Evolutionary conservation across 495 filamentous ascomycete genomes (phyloP).

Genomic region (Hyphodiscus hymeniophilus): DNA sequence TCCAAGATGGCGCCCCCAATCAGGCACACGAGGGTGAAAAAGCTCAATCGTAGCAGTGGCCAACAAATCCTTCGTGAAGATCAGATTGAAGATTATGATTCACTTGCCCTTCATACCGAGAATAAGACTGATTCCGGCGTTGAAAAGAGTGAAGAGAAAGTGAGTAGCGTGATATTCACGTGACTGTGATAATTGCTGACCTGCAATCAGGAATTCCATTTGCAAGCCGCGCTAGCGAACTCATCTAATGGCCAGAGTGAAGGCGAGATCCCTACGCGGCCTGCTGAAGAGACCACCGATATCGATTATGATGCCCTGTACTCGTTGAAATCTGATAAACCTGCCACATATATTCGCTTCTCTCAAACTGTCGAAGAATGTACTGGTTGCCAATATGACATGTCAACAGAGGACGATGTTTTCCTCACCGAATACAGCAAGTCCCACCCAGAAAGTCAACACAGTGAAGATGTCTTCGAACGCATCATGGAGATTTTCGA

Average conservation of each 20-base stretch:
- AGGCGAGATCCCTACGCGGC: constrained; percentile 79
- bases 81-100: constrained; percentile 69
- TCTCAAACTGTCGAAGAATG: constrained; percentile 97
- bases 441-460: constrained; percentile 52
- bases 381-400: constrained; percentile 75
- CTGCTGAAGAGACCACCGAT: constrained; percentile 63
- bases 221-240: constrained; percentile 83
- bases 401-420: constrained; percentile 80
- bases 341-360: constrained; percentile 92
- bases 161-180: constrained; percentile 58
- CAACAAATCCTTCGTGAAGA: constrained; percentile 81
- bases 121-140: constrained; percentile 88
- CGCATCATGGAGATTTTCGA: constrained; percentile 93
- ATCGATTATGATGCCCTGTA: constrained; percentile 86
- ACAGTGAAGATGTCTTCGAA: constrained; percentile 85
- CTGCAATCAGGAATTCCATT: constrained; percentile 97
- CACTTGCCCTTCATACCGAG: constrained; percentile 36
- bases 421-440: constrained; percentile 80
- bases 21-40: constrained; percentile 75
- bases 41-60: constrained; percentile 78
- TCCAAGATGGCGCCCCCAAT: constrained; percentile 32
- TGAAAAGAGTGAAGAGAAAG: constrained; percentile 93
- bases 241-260: constrained; percentile 59
- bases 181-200: background rate
- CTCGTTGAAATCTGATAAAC: constrained; percentile 65